Evolutionary conservation across 1,284 basidiomycete genomes (phyloP), one percentile per base, ranked within the genome.

Genomic region (Caloboletus firmus): DNA sequence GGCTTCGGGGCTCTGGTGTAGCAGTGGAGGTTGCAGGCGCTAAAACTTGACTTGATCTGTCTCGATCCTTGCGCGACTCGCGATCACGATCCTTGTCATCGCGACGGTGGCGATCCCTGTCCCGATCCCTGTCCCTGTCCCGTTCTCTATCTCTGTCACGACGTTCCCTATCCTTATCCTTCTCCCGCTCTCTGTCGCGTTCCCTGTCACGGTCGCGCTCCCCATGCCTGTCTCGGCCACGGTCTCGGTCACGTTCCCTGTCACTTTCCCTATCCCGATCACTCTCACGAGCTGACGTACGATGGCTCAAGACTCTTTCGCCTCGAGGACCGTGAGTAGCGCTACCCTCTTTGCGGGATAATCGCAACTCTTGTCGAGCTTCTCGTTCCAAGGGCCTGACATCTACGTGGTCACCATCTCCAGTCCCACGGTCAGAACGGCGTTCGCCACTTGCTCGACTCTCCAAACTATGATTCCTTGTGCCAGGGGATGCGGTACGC

Each of bases 401-500:
- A n/a, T 84, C 81, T n/a, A 65, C 61, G 34, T 76, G 72, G 34
- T 76, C 74, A 18, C 59, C 67, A 17, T 81, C 81, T 9, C 70
- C 70, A 52, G 71, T 65, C 20, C 72, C 77, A 46, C 79, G 77
- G 55, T 82, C 81, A 26, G 78, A 76, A 6, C 83, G 78, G 40
- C 85, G 82, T 34, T 81, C 84, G 24, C 80, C 84, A 63, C 88
- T 91, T 13, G 78, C 74, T 36, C 86, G 84, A 62, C 89, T 91
- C 55, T 91, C 89, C 36, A 75, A 69, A 61, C 89, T 91, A 37
- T 79, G 75, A 56, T 87, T 87, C 52, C 89, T 76, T 12, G 87
- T 84, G 3, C 76, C 63, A 13, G 89, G 87, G 8, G 89, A 89
- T 4, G 77, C 71, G 9, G 87, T 87, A 44, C 86, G 83, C 31